These are phyloP conservation scores for Astrothelium macrocarpum DNA, from an alignment of 495 filamentous ascomycete species.

Conservation along the genomic window DNA sequence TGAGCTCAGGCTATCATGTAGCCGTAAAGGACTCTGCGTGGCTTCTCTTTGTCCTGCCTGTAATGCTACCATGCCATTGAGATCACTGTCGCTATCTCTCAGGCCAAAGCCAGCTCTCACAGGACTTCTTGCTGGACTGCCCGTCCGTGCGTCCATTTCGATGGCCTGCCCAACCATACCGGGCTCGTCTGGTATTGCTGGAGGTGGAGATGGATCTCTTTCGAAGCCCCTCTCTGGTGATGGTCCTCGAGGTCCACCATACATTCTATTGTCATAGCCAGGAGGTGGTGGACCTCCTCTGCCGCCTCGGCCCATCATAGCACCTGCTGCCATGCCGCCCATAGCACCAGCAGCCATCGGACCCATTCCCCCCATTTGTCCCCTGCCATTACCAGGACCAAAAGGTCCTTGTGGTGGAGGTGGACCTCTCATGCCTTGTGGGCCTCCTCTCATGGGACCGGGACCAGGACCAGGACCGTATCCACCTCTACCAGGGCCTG, in stretches of 20 bases:
- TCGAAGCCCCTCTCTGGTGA: neutral
- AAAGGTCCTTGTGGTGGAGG: conserved; percentile 19
- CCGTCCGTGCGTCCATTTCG: conserved; percentile 66
- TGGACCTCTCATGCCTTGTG: conserved; percentile 21
- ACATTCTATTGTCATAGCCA: conserved; percentile 21
- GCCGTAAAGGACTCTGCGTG: conserved; percentile 17
- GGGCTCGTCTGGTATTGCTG: neutral
- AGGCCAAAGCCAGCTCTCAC: conserved; percentile 30
- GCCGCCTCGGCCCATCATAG: conserved; percentile 41
- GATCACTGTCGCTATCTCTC: conserved; percentile 57
- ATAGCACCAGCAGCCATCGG: conserved; percentile 25
- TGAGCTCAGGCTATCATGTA: conserved; percentile 29
- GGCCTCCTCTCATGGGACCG: conserved; percentile 10
- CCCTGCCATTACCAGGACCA: conserved; percentile 21
- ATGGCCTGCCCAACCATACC: conserved; percentile 57
- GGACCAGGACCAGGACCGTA: conserved; percentile 22
- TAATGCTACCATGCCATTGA: conserved; percentile 57
- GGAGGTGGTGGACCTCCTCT: conserved; percentile 45
- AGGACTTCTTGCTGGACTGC: conserved; percentile 36
- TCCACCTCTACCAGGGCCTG: conserved; percentile 22
- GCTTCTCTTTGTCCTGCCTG: conserved; percentile 42
- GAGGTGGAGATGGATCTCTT: conserved; percentile 1
- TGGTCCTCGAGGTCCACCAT: neutral
- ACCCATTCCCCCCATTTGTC: conserved; percentile 27
- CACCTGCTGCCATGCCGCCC: conserved; percentile 27